Percentiles rank a stretch among this genome's conserved stretches.
Evolutionary conservation across 345 rosid genomes (phyloP).

Genomic region (Iberis pinnata): DNA sequence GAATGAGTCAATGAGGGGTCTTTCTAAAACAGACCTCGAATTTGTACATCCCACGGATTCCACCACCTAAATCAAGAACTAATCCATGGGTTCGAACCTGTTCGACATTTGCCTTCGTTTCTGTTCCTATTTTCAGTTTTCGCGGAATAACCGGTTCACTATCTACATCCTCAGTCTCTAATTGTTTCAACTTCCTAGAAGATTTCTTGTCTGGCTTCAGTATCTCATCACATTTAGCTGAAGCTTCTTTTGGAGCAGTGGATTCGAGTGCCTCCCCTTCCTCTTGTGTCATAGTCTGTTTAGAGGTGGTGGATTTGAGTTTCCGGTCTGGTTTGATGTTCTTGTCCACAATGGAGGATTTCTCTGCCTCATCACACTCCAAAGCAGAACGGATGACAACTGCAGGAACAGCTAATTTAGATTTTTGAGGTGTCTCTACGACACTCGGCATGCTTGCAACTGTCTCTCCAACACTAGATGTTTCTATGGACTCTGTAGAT

Average conservation of each 20-base stretch:
- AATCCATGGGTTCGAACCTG: slow-evolving; percentile 69
- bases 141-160: slow-evolving; percentile 30
- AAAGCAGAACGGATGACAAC: slow-evolving; percentile 71
- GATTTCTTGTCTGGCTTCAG: slow-evolving; percentile 24
- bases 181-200: slow-evolving; percentile 14
- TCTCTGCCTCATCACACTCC: slow-evolving; percentile 83
- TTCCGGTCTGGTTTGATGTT: slow-evolving; percentile 25
- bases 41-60: slow-evolving; percentile 77
- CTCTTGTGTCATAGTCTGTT: slow-evolving; percentile 14
- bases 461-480: slow-evolving; percentile 39
- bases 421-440: slow-evolving; percentile 33
- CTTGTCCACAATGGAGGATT: slow-evolving; percentile 31
- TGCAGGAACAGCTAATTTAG: slow-evolving; percentile 41
- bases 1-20: not conserved
- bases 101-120: slow-evolving; percentile 51
- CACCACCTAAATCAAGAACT: slow-evolving; percentile 90
- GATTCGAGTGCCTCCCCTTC: slow-evolving; percentile 8
- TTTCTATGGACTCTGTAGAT: slow-evolving; percentile 33
- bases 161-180: slow-evolving; percentile 23
- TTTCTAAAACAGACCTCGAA: slow-evolving; percentile 49
- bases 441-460: slow-evolving; percentile 32
- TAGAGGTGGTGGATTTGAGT: slow-evolving; percentile 28
- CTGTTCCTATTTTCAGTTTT: slow-evolving; percentile 61
- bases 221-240: slow-evolving; percentile 4
- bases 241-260: slow-evolving; percentile 7